Evolutionary conservation across 306 rosid species (phyloP).

Genomic region (Castanea mollissima): DNA sequence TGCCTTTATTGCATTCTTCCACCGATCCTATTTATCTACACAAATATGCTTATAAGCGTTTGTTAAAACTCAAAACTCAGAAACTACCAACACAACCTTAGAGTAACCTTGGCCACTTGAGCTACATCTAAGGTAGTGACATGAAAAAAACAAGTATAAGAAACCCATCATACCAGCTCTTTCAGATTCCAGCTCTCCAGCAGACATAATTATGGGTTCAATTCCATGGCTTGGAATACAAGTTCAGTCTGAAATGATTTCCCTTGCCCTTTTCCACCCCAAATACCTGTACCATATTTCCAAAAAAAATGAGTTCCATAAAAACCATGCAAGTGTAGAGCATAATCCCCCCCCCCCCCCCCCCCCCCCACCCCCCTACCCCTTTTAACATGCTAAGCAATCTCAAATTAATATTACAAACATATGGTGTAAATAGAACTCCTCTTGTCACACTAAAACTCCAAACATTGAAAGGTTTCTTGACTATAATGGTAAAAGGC

Average conservation of each 20-base stretch:
- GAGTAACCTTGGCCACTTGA: not conserved
- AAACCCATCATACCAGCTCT: constrained; percentile 76
- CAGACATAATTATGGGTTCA: constrained; percentile 94
- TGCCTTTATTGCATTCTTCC: not conserved
- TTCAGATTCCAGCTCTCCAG: constrained; percentile 96
- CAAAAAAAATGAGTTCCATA: constrained; percentile 4
- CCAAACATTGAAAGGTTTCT: not conserved
- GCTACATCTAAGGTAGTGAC: not conserved
- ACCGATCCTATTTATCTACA: not conserved
- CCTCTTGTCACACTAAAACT: not conserved
- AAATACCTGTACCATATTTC: constrained; percentile 58
- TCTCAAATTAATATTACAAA: not conserved
- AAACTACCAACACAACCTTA: not conserved
- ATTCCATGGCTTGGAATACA: constrained; percentile 85
- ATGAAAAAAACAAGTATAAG: not conserved
- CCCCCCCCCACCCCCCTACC: no score
- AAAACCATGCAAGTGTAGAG: not conserved
- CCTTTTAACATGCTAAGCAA: not conserved
- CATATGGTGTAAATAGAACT: not conserved
- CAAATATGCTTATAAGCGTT: not conserved
- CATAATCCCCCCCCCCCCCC: not conserved
- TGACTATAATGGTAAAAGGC: not conserved
- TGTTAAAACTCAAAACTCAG: not conserved
- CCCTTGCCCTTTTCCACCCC: constrained; percentile 99
- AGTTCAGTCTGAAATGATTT: constrained; percentile 98